A percentile compares a stretch with the other conserved stretches of the same genome.
These are phyloP conservation scores for Peronosclerospora sorghi DNA, from an alignment of 352 stramenopile species.

Conservation along the genomic window DNA sequence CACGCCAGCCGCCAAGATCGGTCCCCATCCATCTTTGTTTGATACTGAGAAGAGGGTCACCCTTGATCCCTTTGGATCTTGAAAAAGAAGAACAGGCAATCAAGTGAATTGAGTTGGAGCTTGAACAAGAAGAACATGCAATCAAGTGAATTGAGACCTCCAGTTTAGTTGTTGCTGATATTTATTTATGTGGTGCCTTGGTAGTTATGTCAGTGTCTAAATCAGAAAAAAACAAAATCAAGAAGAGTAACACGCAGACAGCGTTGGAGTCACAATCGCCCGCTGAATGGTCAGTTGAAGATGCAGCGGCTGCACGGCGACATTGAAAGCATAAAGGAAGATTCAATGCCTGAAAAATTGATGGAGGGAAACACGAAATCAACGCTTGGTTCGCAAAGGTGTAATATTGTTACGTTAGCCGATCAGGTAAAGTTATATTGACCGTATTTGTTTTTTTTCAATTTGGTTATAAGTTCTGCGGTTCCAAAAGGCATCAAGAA, in stretches of 20 bases:
- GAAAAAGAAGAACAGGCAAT: constrained; percentile 73
- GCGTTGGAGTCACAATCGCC: too few relatives aligned
- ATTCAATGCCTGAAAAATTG: not conserved
- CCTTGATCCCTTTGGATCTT: constrained; percentile 69
- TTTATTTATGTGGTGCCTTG: constrained; percentile 11
- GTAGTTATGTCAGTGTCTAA: constrained; percentile 57
- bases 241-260: too few relatives aligned
- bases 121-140: too few relatives aligned
- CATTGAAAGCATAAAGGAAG: constrained; percentile 4
- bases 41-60: constrained; percentile 91
- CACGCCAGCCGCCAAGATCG: constrained; percentile 94
- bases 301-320: not conserved
- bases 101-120: not conserved
- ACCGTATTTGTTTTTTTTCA: too few relatives aligned
- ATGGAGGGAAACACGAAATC: too few relatives aligned
- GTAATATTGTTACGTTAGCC: too few relatives aligned
- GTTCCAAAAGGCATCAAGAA: constrained; percentile 6
- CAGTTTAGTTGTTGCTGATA: not conserved
- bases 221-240: constrained; percentile 59
- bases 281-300: too few relatives aligned
- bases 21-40: constrained; percentile 91
- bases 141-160: too few relatives aligned
- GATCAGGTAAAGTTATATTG: too few relatives aligned
- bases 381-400: too few relatives aligned
- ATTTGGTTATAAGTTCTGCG: not conserved